phyloP scores from a whole-genome alignment of 306 rosid genomes.

The Ormosia emarginata region DNA sequence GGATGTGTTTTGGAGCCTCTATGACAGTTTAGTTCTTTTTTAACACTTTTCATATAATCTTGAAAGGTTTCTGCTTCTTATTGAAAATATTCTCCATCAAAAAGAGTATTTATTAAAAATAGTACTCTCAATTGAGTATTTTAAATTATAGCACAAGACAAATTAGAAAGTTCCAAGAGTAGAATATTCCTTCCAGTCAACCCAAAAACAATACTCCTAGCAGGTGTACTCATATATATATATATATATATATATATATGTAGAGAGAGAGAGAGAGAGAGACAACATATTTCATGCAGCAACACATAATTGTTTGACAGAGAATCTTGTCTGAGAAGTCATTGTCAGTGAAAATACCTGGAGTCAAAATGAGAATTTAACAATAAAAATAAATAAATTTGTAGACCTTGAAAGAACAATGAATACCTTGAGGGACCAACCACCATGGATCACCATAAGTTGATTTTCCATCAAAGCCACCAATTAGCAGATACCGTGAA shows the following conservation, averaged over 20 bases:
- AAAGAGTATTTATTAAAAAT: background rate
- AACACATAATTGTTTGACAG: background rate
- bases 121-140: background rate
- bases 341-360: background rate
- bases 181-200: background rate
- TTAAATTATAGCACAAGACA: background rate
- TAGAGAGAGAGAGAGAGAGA: background rate
- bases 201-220: slow-evolving; percentile 13
- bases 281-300: slow-evolving; percentile 1
- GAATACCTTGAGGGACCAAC: slow-evolving; percentile 90
- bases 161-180: slow-evolving; percentile 6
- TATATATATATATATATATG: too few species aligned
- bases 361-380: background rate
- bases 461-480: slow-evolving; percentile 95
- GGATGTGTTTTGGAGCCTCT: background rate
- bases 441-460: slow-evolving; percentile 95
- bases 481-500: slow-evolving; percentile 72
- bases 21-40: slow-evolving; percentile 21
- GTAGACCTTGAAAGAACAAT: slow-evolving; percentile 7
- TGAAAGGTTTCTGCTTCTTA: slow-evolving; percentile 14
- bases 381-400: background rate
- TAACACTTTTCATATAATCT: background rate
- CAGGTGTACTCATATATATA: background rate
- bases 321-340: background rate
- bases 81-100: background rate